Evolutionary conservation across 768 basidiomycete species (phyloP), one percentile per base, ranked within the genome.

Genomic region (Chalciporus chontae): DNA sequence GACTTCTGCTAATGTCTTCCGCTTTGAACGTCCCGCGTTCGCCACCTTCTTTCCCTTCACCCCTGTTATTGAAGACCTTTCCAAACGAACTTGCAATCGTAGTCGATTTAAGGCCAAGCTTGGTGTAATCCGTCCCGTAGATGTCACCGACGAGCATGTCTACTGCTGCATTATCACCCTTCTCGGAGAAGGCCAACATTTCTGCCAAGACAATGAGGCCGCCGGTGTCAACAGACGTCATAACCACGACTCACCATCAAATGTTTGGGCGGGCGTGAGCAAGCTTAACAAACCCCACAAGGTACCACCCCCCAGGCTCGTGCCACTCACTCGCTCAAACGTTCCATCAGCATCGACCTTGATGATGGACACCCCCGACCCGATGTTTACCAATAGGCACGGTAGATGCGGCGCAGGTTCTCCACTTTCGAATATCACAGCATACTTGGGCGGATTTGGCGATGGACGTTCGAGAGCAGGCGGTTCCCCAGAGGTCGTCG

Each of bases 71-170:
- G 74, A 99, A 98, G 34, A 99, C 96, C 64, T 98, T 99, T 13
- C 96, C 96, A 69, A 99, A 98, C 19, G 93, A 91, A 55, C 93
- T 95, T 10, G 96, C 96, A 63, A 99, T 99, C 74, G 89, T 96
- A 8, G 91, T 94, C 31, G 94, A 96, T 70, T 98, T 98, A 48
- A 99, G 81, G 15, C 96, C 96, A 31, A 99, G 82, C 53, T 88
- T 87, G 68, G 81, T 84, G 72, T 97, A 97, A 72, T 97, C 96
- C 58, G 91, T 87, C n/a, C 96, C 92, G 67, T 96, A 99, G 59
- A 99, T 99, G 71, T 99, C 96, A 31, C 96, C 95, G 40, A 99
- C 94, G 42, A 98, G 84, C 95, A 98, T 98, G 69, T 99, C 96
- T 13, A 98, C 94, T 5, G 78, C 77, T 38, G 89, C 81, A 65